phyloP scores from a whole-genome alignment of 345 rosid genomes.

The Populus simonii region DNA sequence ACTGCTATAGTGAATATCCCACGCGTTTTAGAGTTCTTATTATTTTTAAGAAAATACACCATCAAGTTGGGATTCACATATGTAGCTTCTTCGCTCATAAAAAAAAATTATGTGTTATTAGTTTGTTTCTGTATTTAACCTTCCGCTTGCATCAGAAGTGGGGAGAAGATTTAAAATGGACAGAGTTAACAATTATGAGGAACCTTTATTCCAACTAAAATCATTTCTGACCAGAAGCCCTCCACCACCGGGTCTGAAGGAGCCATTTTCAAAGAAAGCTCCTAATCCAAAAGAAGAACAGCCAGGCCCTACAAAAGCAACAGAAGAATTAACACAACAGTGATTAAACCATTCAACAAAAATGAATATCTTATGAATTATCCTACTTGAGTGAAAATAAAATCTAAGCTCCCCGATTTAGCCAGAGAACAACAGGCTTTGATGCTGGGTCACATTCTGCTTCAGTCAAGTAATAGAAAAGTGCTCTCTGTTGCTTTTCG shows the following conservation, averaged over 20 bases:
- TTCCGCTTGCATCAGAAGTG: no score
- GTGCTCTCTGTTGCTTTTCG: neutral
- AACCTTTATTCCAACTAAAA: slow-evolving; percentile 8
- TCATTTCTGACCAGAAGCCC: neutral
- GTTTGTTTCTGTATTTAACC: no score
- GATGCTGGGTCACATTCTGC: slow-evolving; percentile 5
- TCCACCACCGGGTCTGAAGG: neutral
- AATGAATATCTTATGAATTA: neutral
- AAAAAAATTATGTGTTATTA: no score
- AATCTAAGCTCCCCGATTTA: neutral
- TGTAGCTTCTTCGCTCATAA: no score
- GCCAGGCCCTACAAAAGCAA: neutral
- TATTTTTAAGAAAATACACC: no score
- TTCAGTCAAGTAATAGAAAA: slow-evolving; percentile 8
- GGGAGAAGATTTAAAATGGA: neutral
- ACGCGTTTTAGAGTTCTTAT: no score
- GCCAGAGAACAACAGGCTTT: slow-evolving; percentile 12
- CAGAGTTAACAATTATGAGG: neutral
- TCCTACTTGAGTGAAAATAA: neutral
- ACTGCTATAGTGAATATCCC: no score
- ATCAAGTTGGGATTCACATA: no score
- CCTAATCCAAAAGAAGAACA: slow-evolving; percentile 7
- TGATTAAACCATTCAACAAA: neutral
- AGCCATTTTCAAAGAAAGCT: slow-evolving; percentile 1
- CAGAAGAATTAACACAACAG: no score